Base-by-base conservation (phyloP, 2,329 filamentous ascomycete genomes). In the Raffaelea ambrosiae region DNA sequence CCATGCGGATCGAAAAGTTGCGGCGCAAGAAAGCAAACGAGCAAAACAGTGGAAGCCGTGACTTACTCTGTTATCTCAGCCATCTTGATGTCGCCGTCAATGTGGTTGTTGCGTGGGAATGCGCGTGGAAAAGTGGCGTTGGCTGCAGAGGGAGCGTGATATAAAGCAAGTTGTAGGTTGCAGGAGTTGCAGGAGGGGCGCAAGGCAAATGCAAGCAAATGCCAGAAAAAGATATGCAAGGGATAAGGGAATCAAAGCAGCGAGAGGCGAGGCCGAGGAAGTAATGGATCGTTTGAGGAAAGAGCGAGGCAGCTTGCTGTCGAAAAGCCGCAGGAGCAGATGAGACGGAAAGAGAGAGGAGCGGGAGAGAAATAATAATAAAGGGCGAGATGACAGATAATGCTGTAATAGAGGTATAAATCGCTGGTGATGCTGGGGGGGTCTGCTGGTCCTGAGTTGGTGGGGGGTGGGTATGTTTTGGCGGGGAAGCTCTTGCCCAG, bases 381-480 rank as follows among this genome's bases (percentile, higher is more conserved):
- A 44, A 22, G 16, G 21, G 4, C 14, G n/a, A 29, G 40, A 21
- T 26, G n/a, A 33, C 23, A 41, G 41, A 38, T 26, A n/a, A 14
- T 14, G 43, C 22, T 19, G 39, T 18, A 38, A 38, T 23, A 42
- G 48, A 43, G 13, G 42, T 40, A 44, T 47, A 48, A 53, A 50
- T 47, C 48, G 52, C 44, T 51, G 54, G 48, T 55, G 58, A 55
- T 52, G 46, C 48, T 46, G 19, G 40, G 47, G 26, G 44, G 29
- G 43, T 39, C 21, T 31, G 11, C 8, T 33, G 38, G 29, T 8
- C 16, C 8, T n/a, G 11, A 8, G 7, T 14, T 22, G 46, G 46
- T 36, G 29, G 43, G 43, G 36, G 43, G 42, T 49, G 47, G 47
- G 42, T 45, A 14, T 36, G 35, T 31, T n/a, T 11, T 22, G 35